Conservation (phyloP, 768 basidiomycete genomes). For the Trametes maxima region DNA sequence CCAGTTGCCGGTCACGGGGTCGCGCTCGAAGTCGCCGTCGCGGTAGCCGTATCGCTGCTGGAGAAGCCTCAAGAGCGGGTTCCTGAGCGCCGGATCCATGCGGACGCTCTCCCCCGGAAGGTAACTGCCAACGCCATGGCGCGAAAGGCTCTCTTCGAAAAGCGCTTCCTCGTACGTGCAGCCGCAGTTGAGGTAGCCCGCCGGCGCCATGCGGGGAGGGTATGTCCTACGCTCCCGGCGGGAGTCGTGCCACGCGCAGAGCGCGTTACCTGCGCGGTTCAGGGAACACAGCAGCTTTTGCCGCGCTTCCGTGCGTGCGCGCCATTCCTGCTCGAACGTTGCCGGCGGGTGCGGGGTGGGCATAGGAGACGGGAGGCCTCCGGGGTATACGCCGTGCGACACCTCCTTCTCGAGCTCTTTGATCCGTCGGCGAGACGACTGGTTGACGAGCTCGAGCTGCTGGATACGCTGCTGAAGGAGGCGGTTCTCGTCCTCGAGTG, state of each 20-base stretch:
- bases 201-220: slow-evolving; percentile 80
- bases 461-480: slow-evolving; percentile 58
- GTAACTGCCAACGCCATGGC: slow-evolving; percentile 81
- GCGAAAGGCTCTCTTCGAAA: slow-evolving; percentile 81
- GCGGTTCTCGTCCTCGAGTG: slow-evolving; percentile 52
- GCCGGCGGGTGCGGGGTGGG: slow-evolving; percentile 44
- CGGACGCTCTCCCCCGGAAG: slow-evolving; percentile 83
- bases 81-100: slow-evolving; percentile 87
- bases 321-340: slow-evolving; percentile 66
- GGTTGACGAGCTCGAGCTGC: slow-evolving; percentile 65
- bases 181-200: slow-evolving; percentile 80
- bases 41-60: slow-evolving; percentile 74
- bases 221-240: slow-evolving; percentile 76
- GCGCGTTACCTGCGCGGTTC: slow-evolving; percentile 85
- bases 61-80: slow-evolving; percentile 73
- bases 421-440: slow-evolving; percentile 50
- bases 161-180: slow-evolving; percentile 84
- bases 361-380: slow-evolving; percentile 36
- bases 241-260: slow-evolving; percentile 91
- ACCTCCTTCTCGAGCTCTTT: slow-evolving; percentile 51
- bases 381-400: slow-evolving; percentile 30
- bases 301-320: slow-evolving; percentile 72
- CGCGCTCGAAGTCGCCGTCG: slow-evolving; percentile 85
- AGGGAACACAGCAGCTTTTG: slow-evolving; percentile 73
- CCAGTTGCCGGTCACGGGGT: slow-evolving; percentile 68